phyloP scores from a whole-genome alignment of 1,284 basidiomycete species.

The Austroboletus novae-zelandiae region DNA sequence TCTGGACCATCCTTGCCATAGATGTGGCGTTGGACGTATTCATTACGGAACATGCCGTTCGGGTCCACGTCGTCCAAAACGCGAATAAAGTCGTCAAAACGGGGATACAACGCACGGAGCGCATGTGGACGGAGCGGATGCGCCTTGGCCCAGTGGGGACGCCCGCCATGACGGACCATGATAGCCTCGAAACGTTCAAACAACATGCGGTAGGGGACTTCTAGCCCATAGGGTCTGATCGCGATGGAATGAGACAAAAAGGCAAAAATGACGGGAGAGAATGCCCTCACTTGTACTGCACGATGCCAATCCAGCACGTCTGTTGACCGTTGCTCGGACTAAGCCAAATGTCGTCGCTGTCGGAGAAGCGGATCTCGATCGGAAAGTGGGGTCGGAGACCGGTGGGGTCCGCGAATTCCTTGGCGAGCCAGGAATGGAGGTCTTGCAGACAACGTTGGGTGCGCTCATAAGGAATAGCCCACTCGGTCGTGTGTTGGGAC shows the following conservation, averaged over 20 bases:
- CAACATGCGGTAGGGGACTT: conserved; percentile 82
- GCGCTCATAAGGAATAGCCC: conserved; percentile 79
- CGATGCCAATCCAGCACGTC: conserved; percentile 94
- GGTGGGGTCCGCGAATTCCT: conserved; percentile 61
- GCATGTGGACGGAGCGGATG: conserved; percentile 72
- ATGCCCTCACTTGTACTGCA: conserved; percentile 83
- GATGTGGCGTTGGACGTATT: conserved; percentile 75
- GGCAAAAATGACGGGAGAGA: conserved; percentile 5
- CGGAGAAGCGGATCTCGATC: conserved; percentile 90
- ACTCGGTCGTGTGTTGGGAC: conserved; percentile 89
- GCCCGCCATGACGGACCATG: conserved; percentile 70
- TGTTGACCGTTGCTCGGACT: conserved; percentile 80
- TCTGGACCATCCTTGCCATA: conserved; percentile 50
- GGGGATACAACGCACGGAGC: conserved; percentile 75
- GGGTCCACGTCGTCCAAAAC: conserved; percentile 81
- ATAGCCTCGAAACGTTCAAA: conserved; percentile 83
- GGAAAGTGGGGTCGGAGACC: conserved; percentile 91
- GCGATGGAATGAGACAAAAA: conserved; percentile 4
- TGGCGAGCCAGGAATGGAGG: conserved; percentile 72
- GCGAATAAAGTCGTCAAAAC: conserved; percentile 76
- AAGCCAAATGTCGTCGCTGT: conserved; percentile 90
- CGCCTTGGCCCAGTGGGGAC: conserved; percentile 98
- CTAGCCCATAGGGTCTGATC: conserved; percentile 81
- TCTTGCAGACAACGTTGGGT: conserved; percentile 70
- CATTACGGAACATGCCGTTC: conserved; percentile 74